Base-by-base conservation (phyloP, 768 basidiomycete species). In the Tylopilus cervinicoccineus region DNA sequence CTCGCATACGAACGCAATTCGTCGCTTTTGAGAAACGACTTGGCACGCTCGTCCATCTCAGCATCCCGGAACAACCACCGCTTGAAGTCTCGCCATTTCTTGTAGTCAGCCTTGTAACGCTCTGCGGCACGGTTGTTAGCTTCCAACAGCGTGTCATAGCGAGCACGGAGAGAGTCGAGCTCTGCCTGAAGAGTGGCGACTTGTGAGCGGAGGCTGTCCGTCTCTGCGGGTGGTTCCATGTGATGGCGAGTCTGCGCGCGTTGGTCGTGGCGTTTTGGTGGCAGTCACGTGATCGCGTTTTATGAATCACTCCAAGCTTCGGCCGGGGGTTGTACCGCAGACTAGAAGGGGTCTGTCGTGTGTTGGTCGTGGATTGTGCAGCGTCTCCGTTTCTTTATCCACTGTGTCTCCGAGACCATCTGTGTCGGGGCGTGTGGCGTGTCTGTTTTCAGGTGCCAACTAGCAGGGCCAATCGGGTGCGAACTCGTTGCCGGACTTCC, bases 61-160 rank as follows among this genome's bases (percentile, higher is more conserved):
- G 69, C 56, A 32, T 75, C 67, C 27, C 53, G 57, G 39, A 70
- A 70, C 5, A 78, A 54, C 75, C 73, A 80, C 24, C 62, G 52
- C 43, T 73, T 74, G 55, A 78, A 70, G 14, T 56, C 58, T 36
- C 64, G 64, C 79, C 79, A 84, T 48, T 71, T 76, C 60, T 74
- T 74, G 63, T 74, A 81, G 59, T 85, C 78, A 17, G 52, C 49
- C 50, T 76, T 72, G 62, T 79, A 80, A 17, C 72, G 74, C 19
- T 62, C 68, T 11, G 71, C 72, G 12, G 75, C 74, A 1, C 76
- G 72, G 43, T 73, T 69, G 45, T 75, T 75, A 24, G 70, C 66
- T 32, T 68, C 65, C 6, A 64, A 51, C 1, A 86, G 66, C 1
- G 67, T 69, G 33, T 80, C 76, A 47, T 77, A 80, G 12, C 71